These are phyloP conservation scores for Gliomastix tumulicola DNA, from an alignment of 2,329 filamentous ascomycete genomes.

Conservation along the genomic window DNA sequence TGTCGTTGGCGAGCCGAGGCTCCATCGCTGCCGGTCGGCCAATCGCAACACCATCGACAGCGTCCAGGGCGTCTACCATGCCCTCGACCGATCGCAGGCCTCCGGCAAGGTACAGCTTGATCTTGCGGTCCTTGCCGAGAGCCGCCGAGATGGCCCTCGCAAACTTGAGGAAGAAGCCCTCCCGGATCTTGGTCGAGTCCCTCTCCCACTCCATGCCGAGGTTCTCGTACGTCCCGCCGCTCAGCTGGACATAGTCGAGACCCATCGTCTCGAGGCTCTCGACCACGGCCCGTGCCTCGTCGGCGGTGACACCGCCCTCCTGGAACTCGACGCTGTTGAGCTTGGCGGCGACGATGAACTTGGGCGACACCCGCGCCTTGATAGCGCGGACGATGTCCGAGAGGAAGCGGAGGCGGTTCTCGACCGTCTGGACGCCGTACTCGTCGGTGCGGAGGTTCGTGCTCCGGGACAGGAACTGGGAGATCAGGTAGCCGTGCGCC, in stretches of 20 bases:
- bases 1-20: slow-evolving; percentile 18
- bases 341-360: slow-evolving; percentile 45
- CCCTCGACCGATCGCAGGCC: slow-evolving; percentile 46
- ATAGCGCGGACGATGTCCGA: slow-evolving; percentile 30
- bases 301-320: slow-evolving; percentile 40
- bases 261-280: slow-evolving; percentile 35
- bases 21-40: slow-evolving; percentile 28
- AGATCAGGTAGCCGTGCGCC: slow-evolving; percentile 47
- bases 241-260: slow-evolving; percentile 53
- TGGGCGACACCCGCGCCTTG: slow-evolving; percentile 15
- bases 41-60: slow-evolving; percentile 54
- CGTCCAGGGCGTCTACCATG: slow-evolving; percentile 51
- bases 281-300: slow-evolving; percentile 42
- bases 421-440: slow-evolving; percentile 34
- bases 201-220: slow-evolving; percentile 42
- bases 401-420: slow-evolving; percentile 37
- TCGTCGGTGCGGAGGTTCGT: slow-evolving; percentile 44
- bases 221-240: slow-evolving; percentile 52
- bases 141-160: slow-evolving; percentile 41
- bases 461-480: slow-evolving; percentile 41
- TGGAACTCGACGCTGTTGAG: slow-evolving; percentile 52
- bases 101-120: slow-evolving; percentile 52
- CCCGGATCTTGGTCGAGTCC: slow-evolving; percentile 47
- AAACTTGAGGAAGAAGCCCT: slow-evolving; percentile 55
- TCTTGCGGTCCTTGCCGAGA: slow-evolving; percentile 35